Evolutionary conservation across 2,329 filamentous ascomycete species (phyloP), one percentile per base, ranked within the genome.

Genomic region (Venturia aucupariae): DNA sequence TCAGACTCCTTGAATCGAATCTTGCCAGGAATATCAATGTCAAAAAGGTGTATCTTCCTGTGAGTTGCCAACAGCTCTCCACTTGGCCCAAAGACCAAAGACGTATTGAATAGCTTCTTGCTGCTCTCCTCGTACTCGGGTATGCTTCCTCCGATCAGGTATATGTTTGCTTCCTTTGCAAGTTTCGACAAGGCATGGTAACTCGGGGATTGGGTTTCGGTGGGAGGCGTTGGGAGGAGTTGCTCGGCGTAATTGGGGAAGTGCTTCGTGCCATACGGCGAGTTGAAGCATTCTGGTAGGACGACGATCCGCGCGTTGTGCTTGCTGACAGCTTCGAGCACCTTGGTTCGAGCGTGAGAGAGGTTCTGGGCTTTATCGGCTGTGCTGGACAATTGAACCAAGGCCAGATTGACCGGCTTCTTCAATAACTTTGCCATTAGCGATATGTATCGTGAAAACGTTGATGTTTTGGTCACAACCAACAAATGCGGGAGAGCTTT

Each of bases 211-310:
- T 89, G 84, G 57, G 85, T 82, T 66, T 79, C 74, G 3, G 86
- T 79, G 0, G 92, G 90, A 35, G 91, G 90, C 3, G 86, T 88
- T 0, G 91, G 90, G 0, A 84, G 80, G n/a, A 97, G 86, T 1
- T 86, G 88, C 77, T 99, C 94, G 69, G 94, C 92, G 76, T 97
- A 97, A 67, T 87, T 84, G 63, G 92, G 88, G 78, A 99, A 99
- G 81, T 88, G 92, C 72, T 91, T 83, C 69, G 87, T 92, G 69
- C 94, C 94, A 77, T 99, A 99, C 10, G 94, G 94, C 51, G 90
- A 95, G 81, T 99, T 99, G 86, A 99, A 99, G 82, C 94, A 99
- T 80, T 99, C 94, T 42, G 94, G 94, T 22, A 99, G 84, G 41
- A 97, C 91, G 68, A 97, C 87, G 66, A 99, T 86, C 65, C 89